These are phyloP conservation scores for Pugionium dolabratum DNA, from an alignment of 345 rosid species.

Conservation along the genomic window DNA sequence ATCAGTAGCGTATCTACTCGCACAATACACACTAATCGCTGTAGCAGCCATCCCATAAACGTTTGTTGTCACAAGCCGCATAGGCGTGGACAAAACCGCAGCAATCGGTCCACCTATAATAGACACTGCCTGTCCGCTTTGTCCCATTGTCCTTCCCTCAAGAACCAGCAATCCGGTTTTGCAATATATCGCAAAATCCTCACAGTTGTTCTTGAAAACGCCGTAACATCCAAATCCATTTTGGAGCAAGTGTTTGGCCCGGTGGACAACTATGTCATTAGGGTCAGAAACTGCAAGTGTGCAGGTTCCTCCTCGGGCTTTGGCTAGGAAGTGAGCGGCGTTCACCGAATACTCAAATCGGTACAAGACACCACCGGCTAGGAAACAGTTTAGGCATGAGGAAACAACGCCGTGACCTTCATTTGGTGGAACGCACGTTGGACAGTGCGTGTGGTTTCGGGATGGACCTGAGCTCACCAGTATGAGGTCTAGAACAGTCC, in stretches of 20 bases:
- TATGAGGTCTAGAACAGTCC: conserved; percentile 70
- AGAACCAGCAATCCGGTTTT: conserved; percentile 75
- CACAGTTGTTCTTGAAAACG: conserved; percentile 80
- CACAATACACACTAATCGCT: conserved; percentile 76
- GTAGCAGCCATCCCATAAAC: conserved; percentile 85
- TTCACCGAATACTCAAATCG: conserved; percentile 78
- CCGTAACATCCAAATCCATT: conserved; percentile 89
- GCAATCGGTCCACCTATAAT: conserved; percentile 79
- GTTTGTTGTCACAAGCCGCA: conserved; percentile 75
- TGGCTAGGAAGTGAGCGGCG: conserved; percentile 74
- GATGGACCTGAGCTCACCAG: conserved; percentile 76
- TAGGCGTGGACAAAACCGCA: conserved; percentile 67
- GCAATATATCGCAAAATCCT: conserved; percentile 83
- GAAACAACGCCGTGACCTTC: conserved; percentile 68
- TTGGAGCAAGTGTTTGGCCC: conserved; percentile 73
- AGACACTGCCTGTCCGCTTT: conserved; percentile 84
- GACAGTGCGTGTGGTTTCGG: conserved; percentile 53
- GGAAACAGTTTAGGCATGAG: conserved; percentile 87
- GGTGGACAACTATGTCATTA: conserved; percentile 53
- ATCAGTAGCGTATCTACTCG: conserved; percentile 80
- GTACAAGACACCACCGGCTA: conserved; percentile 75
- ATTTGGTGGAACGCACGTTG: conserved; percentile 57
- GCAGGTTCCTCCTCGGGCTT: conserved; percentile 94
- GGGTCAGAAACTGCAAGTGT: conserved; percentile 73
- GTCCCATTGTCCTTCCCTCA: conserved; percentile 61